Evolutionary conservation across 164 flowering plant species (phyloP).

Genomic region (Hamamelis virginiana): DNA sequence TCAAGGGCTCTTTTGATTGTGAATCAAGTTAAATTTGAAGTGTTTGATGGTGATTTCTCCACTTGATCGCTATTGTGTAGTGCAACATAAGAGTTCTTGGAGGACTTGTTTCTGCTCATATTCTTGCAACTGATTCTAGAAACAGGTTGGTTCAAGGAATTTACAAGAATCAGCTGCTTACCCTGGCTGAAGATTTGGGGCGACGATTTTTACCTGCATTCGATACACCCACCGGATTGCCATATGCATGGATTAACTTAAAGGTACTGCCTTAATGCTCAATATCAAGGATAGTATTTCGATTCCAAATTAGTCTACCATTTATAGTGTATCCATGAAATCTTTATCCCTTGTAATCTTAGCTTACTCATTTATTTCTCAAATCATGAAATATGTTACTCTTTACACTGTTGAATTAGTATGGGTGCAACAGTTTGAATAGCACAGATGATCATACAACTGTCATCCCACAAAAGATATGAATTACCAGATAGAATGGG

Average conservation of each 20-base stretch:
- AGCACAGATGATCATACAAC: too few species aligned
- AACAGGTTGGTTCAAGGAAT: slow-evolving; percentile 67
- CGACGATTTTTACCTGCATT: slow-evolving; percentile 82
- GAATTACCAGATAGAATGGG: too few species aligned
- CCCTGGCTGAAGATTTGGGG: slow-evolving; percentile 87
- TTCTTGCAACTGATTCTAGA: slow-evolving; percentile 94
- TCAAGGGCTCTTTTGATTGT: background rate
- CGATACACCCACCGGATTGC: slow-evolving; percentile 91
- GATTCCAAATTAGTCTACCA: background rate
- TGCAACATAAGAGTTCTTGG: slow-evolving; percentile 99
- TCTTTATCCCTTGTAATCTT: background rate
- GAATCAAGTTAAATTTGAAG: slow-evolving; percentile 2
- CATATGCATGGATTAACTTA: slow-evolving; percentile 96
- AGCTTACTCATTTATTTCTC: too few species aligned
- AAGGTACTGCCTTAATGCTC: slow-evolving; percentile 56
- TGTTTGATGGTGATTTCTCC: slow-evolving; percentile 28
- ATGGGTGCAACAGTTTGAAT: too few species aligned
- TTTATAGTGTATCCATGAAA: background rate
- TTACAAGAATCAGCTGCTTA: slow-evolving; percentile 76
- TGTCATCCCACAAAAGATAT: too few species aligned
- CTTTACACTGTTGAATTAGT: background rate
- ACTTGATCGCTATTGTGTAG: slow-evolving; percentile 50
- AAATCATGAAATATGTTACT: background rate
- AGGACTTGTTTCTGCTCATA: slow-evolving; percentile 99
- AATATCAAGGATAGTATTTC: background rate